These are phyloP conservation scores for Coemansia sp. DNA, from an alignment of 192 early-diverging fungal genomes.

Conservation along the genomic window DNA sequence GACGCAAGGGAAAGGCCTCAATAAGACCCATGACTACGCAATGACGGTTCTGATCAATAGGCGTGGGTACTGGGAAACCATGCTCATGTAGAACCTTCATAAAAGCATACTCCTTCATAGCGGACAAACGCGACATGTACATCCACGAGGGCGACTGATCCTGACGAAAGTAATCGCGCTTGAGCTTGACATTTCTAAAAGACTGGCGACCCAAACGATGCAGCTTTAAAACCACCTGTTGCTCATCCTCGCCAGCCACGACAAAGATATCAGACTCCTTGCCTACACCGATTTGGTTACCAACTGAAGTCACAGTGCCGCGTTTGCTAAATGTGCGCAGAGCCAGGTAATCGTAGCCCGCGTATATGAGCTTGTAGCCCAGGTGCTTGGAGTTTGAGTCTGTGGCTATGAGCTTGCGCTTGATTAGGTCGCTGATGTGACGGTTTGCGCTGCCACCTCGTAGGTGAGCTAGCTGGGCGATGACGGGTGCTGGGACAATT, in stretches of 20 bases:
- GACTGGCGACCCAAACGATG: constrained; percentile 95
- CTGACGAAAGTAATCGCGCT: constrained; percentile 95
- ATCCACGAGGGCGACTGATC: constrained; percentile 97
- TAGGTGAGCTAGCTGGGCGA: constrained; percentile 91
- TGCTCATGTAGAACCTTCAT: constrained; percentile 96
- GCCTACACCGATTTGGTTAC: constrained; percentile 99
- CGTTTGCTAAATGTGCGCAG: constrained; percentile 88
- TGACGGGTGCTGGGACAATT: constrained; percentile 88
- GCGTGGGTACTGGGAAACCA: constrained; percentile 93
- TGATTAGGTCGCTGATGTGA: constrained; percentile 80
- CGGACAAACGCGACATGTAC: constrained; percentile 97
- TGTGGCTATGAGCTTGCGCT: constrained; percentile 84
- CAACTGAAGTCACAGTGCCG: constrained; percentile 86
- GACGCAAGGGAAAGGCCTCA: constrained; percentile 91
- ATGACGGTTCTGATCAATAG: constrained; percentile 91
- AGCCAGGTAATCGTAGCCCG: constrained; percentile 99
- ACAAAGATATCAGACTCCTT: constrained; percentile 99
- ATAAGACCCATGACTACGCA: constrained; percentile 96
- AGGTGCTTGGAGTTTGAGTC: constrained; percentile 64
- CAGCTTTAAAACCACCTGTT: constrained; percentile 92
- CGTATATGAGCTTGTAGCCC: constrained; percentile 96
- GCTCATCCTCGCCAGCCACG: constrained; percentile 88
- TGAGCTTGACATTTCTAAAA: constrained; percentile 95
- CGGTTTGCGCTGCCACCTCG: constrained; percentile 82
- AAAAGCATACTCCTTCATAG: constrained; percentile 98